Conservation (phyloP, 176 grass and related monocot species). For the Raddia distichophylla region DNA sequence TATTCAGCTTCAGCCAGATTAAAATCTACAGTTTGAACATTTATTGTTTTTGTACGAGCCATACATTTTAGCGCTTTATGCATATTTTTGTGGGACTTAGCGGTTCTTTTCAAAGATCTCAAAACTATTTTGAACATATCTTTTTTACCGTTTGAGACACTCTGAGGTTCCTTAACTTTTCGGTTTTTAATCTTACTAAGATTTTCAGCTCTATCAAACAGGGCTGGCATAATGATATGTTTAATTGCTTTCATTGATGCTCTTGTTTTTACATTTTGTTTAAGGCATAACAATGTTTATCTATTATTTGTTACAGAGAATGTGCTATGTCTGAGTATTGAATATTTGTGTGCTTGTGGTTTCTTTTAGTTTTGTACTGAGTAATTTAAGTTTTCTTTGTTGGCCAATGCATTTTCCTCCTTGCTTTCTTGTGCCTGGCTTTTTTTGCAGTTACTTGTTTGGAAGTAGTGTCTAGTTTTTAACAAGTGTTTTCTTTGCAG, state of each 20-base stretch:
- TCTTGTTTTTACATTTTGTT: not conserved
- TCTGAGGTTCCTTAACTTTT: no score
- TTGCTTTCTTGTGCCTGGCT: not conserved
- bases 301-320: not conserved
- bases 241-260: not conserved
- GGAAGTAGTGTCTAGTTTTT: not conserved
- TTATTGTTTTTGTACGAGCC: no score
- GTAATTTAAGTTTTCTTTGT: not conserved
- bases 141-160: no score
- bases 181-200: no score
- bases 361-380: not conserved
- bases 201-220: no score
- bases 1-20: no score
- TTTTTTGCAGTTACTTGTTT: not conserved
- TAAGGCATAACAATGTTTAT: not conserved
- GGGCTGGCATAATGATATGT: not conserved
- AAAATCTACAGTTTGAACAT: no score
- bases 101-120: no score
- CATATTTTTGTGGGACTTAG: no score
- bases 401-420: not conserved
- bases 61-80: not conserved
- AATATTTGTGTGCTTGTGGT: not conserved
- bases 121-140: no score
- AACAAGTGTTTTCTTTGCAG: constrained; percentile 32
- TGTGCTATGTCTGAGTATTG: not conserved